A percentile compares a stretch with the other conserved stretches of the same genome.
Evolutionary conservation across 2,329 filamentous ascomycete genomes (phyloP).

Genomic region (Exophiala sp.): DNA sequence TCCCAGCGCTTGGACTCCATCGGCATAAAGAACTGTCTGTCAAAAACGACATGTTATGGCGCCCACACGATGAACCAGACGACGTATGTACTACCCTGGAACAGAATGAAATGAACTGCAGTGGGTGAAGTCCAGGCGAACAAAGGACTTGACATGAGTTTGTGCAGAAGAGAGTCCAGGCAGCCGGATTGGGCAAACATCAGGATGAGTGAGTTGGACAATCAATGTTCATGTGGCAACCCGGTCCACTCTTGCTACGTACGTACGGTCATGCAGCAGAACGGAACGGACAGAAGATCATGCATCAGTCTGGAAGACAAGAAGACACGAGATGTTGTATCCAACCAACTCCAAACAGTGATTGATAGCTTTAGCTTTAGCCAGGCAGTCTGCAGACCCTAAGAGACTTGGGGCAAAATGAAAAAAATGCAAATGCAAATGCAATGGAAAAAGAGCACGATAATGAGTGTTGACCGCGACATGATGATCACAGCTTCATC

Average conservation of each 20-base stretch:
- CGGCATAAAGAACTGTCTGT: background rate
- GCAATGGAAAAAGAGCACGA: no score
- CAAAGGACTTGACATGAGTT: background rate
- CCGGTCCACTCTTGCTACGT: background rate
- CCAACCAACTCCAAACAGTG: no score
- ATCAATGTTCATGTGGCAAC: background rate
- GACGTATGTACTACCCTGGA: background rate
- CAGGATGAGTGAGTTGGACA: background rate
- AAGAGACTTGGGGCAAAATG: no score
- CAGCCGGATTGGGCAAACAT: background rate
- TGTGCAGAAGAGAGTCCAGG: background rate
- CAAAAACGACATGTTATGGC: background rate
- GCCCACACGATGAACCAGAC: background rate
- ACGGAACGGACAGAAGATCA: background rate
- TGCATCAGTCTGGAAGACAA: background rate
- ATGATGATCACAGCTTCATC: no score
- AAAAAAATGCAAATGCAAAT: no score
- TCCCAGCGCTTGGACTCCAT: conserved; percentile 14
- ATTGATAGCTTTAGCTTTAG: no score
- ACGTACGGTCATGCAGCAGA: background rate
- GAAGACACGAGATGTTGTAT: no score
- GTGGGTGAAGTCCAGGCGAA: background rate
- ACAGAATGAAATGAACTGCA: background rate
- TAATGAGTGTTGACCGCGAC: no score
- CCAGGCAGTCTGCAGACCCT: no score